Evolutionary conservation across 2,329 filamentous ascomycete genomes (phyloP).

Genomic region (Teratosphaeriaceae sp.): DNA sequence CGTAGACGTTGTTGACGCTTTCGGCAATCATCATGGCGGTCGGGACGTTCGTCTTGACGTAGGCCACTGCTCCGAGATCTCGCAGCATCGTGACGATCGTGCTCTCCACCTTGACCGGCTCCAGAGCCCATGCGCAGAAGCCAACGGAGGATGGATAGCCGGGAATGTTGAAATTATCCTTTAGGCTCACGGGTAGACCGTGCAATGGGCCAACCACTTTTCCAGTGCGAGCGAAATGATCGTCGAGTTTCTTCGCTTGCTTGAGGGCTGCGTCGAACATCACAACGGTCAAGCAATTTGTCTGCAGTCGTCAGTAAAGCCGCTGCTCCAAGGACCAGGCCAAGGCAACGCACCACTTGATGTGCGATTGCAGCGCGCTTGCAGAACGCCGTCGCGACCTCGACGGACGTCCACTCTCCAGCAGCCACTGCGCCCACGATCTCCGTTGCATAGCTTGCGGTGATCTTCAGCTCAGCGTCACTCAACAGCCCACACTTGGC

Average conservation of each 20-base stretch:
- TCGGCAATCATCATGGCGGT: conserved; percentile 65
- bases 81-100: conserved; percentile 53
- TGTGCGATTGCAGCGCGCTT: conserved; percentile 50
- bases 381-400: conserved; percentile 49
- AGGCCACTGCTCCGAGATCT: conserved; percentile 57
- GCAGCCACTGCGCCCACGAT: conserved; percentile 36
- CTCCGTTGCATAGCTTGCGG: conserved; percentile 34
- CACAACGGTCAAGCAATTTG: conserved; percentile 54
- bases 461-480: conserved; percentile 45
- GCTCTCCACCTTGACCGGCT: conserved; percentile 51
- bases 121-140: conserved; percentile 55
- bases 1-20: conserved; percentile 59
- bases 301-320: conserved; percentile 31
- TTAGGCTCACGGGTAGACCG: conserved; percentile 60
- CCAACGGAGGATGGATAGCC: conserved; percentile 58
- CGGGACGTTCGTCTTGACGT: conserved; percentile 64
- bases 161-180: conserved; percentile 61
- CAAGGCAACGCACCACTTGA: conserved; percentile 38
- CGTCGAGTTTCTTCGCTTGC: conserved; percentile 47
- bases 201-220: conserved; percentile 57
- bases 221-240: conserved; percentile 40
- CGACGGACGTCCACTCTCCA: conserved; percentile 43
- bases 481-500: conserved; percentile 54
- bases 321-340: not conserved
- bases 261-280: conserved; percentile 49